Conservation (phyloP, 345 rosid species). For the Excoecaria cochinchinensis region DNA sequence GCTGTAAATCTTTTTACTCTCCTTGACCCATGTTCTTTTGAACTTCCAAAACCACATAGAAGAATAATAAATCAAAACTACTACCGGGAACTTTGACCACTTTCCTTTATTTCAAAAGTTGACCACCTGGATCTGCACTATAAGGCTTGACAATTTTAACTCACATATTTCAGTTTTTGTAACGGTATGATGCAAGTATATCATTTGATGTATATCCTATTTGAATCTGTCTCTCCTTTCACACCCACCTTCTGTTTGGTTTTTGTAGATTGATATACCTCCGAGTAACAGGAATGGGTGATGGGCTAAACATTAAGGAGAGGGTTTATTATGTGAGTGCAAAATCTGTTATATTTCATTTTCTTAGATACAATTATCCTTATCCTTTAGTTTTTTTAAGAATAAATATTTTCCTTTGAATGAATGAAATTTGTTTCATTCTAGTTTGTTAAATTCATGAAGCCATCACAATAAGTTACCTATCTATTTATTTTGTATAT, state of each 20-base stretch:
- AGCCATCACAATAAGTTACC: neutral
- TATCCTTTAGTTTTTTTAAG: neutral
- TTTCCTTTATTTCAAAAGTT: conserved; percentile 1
- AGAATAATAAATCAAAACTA: neutral
- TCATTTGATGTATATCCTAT: neutral
- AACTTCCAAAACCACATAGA: neutral
- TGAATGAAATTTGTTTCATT: neutral
- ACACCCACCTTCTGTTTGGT: conserved; percentile 15
- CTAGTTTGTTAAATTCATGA: neutral
- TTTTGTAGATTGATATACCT: conserved; percentile 74
- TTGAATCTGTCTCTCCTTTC: neutral
- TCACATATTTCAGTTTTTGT: neutral
- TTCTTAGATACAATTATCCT: neutral
- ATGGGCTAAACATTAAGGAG: conserved; percentile 82
- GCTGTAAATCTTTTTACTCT: neutral
- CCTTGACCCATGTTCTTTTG: neutral
- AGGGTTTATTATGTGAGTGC: conserved; percentile 74
- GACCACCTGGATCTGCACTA: neutral
- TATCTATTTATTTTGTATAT: neutral
- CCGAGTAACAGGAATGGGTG: conserved; percentile 92
- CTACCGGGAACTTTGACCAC: neutral
- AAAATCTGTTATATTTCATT: neutral
- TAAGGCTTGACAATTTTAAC: conserved; percentile 15
- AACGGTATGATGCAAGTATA: neutral
- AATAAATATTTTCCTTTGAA: neutral